Evolutionary conservation across 805 yeast genomes (phyloP).

Genomic region (Starmerella apis): DNA sequence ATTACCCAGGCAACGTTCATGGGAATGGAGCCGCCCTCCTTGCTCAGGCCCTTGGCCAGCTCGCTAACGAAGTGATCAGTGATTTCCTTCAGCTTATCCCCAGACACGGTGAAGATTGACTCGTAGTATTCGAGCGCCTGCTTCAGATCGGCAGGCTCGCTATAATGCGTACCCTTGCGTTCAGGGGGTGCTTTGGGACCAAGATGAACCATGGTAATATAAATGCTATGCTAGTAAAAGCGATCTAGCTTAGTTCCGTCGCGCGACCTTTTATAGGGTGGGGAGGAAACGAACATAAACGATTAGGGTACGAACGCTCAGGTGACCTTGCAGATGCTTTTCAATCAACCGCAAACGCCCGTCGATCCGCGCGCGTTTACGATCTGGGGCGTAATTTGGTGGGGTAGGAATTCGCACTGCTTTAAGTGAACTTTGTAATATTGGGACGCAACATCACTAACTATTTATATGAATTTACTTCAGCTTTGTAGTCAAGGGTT

Average conservation of each 20-base stretch:
- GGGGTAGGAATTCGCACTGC: no score
- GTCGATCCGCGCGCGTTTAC: neutral
- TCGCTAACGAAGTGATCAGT: constrained; percentile 68
- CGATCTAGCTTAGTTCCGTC: neutral
- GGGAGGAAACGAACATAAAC: neutral
- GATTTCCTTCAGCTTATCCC: constrained; percentile 51
- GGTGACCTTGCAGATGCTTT: neutral
- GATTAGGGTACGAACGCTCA: constrained; percentile 1
- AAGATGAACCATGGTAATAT: constrained; percentile 56
- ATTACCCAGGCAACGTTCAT: constrained; percentile 97
- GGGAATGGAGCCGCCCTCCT: constrained; percentile 74
- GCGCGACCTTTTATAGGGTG: neutral
- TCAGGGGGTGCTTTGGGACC: constrained; percentile 77
- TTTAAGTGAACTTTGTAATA: no score
- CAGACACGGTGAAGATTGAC: constrained; percentile 49
- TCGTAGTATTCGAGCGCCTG: constrained; percentile 51
- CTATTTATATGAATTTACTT: no score
- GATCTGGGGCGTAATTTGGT: no score
- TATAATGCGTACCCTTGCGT: constrained; percentile 55
- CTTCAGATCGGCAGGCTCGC: constrained; percentile 54
- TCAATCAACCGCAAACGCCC: neutral
- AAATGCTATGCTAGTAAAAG: neutral
- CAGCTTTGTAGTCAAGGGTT: no score
- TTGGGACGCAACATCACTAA: no score
- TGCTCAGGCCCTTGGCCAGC: constrained; percentile 61